These are phyloP conservation scores for Daldinia caldariorum DNA, from an alignment of 495 filamentous ascomycete genomes.

Conservation along the genomic window DNA sequence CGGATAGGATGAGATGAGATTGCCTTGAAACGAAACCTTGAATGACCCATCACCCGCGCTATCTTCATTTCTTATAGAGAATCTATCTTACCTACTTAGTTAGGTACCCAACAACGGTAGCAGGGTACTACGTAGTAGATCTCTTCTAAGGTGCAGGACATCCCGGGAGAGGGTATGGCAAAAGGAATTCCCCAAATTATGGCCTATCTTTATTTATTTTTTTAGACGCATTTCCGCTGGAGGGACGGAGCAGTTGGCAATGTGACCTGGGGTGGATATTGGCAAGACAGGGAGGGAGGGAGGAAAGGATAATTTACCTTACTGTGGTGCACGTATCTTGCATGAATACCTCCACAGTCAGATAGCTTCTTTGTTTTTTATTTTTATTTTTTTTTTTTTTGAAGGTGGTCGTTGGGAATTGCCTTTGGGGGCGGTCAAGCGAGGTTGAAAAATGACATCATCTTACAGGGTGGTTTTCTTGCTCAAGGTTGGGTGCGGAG, in stretches of 20 bases:
- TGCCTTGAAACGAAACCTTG: conserved; percentile 33
- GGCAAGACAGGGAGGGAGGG: not conserved
- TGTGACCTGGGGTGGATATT: not conserved
- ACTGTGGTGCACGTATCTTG: conserved; percentile 28
- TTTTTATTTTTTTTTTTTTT: too few relatives aligned
- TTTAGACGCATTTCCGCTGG: conserved; percentile 28
- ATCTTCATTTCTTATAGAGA: not conserved
- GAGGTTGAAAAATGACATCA: conserved; percentile 41
- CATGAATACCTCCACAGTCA: conserved; percentile 36
- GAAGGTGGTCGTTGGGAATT: conserved; percentile 43
- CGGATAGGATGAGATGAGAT: conserved; percentile 36
- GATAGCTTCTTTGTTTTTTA: conserved; percentile 16
- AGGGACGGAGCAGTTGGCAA: conserved; percentile 2
- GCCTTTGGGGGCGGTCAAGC: conserved; percentile 43
- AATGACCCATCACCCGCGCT: conserved; percentile 11
- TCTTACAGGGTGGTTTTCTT: conserved; percentile 33
- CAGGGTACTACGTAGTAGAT: too few relatives aligned
- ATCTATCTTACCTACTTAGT: conserved; percentile 4
- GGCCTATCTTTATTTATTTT: not conserved
- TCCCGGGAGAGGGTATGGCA: not conserved
- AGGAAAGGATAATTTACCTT: conserved; percentile 25
- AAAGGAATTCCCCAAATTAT: conserved; percentile 2
- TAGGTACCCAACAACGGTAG: not conserved
- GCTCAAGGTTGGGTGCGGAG: conserved; percentile 17
- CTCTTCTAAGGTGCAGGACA: conserved; percentile 6